Conservation (phyloP, 768 basidiomycete genomes). For the Termitomyces heimii region DNA sequence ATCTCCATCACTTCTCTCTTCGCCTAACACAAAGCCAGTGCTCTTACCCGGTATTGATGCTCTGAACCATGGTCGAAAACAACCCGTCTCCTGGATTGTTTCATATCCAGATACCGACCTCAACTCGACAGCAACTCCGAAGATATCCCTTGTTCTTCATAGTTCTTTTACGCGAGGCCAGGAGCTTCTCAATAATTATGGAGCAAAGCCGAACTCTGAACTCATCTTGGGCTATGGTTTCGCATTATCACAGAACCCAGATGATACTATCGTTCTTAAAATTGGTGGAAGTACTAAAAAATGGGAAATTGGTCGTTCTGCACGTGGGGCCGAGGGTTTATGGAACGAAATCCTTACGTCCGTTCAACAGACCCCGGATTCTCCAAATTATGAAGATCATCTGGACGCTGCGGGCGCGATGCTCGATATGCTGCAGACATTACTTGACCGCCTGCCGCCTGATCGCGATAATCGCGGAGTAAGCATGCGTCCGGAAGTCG, state of each 20-base stretch:
- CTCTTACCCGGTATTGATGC: constrained; percentile 85
- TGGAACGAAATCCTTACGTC: constrained; percentile 50
- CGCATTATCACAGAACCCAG: constrained; percentile 69
- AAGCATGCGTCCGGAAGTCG: constrained; percentile 49
- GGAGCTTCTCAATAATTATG: constrained; percentile 90
- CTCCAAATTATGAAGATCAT: constrained; percentile 49
- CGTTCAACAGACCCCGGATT: constrained; percentile 18
- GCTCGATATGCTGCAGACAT: constrained; percentile 55
- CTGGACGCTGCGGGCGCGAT: constrained; percentile 64
- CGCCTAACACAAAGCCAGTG: constrained; percentile 58
- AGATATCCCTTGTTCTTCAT: constrained; percentile 62
- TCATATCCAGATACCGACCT: constrained; percentile 25
- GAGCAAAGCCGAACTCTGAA: constrained; percentile 85
- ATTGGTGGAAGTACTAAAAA: constrained; percentile 52
- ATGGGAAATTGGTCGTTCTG: constrained; percentile 62
- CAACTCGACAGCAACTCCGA: constrained; percentile 19
- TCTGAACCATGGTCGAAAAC: constrained; percentile 77
- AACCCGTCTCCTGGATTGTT: constrained; percentile 81
- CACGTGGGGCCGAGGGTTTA: constrained; percentile 46
- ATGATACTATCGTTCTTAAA: constrained; percentile 81
- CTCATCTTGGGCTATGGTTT: constrained; percentile 93
- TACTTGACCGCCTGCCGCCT: constrained; percentile 45
- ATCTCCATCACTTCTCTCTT: constrained; percentile 45
- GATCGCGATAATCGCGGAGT: constrained; percentile 14
- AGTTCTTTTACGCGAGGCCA: constrained; percentile 28